Evolutionary conservation across 306 rosid species (phyloP).

Genomic region (Prunus padus): DNA sequence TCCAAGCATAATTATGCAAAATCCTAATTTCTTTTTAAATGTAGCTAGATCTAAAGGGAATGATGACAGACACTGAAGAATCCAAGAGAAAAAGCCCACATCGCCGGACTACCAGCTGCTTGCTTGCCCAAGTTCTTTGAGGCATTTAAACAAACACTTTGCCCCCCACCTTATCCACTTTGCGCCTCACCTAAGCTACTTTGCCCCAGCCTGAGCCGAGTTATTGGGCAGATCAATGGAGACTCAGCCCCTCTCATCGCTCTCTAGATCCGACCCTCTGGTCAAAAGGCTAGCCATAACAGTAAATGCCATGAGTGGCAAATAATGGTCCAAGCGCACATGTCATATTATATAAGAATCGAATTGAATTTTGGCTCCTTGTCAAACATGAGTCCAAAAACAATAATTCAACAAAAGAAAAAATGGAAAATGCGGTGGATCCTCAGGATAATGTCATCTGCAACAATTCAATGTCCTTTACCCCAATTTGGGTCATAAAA

Average conservation of each 20-base stretch:
- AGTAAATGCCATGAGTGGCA: slow-evolving; percentile 4
- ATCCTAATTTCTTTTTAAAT: background rate
- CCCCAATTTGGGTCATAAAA: slow-evolving; percentile 1
- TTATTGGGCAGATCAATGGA: too few species aligned
- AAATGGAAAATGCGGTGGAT: background rate
- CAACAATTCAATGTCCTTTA: background rate
- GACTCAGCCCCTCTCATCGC: background rate
- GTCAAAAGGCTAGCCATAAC: slow-evolving; percentile 12
- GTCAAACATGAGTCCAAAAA: background rate
- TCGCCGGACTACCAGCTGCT: background rate
- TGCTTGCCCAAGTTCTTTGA: background rate
- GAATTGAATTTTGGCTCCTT: background rate
- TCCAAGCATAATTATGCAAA: background rate
- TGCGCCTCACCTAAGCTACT: too few species aligned
- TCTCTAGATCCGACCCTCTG: background rate
- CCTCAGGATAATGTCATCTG: background rate
- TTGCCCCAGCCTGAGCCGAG: too few species aligned
- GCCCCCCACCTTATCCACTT: background rate
- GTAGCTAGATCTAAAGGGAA: slow-evolving; percentile 10
- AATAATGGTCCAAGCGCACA: slow-evolving; percentile 4
- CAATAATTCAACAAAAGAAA: slow-evolving; percentile 11
- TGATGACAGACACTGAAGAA: background rate
- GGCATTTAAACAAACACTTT: background rate
- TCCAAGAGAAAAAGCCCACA: background rate
- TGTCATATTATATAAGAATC: background rate